Percentiles rank a stretch among this genome's conserved stretches.
Evolutionary conservation across 805 yeast species (phyloP).

Genomic region (Cyberlindnera suaveolens): DNA sequence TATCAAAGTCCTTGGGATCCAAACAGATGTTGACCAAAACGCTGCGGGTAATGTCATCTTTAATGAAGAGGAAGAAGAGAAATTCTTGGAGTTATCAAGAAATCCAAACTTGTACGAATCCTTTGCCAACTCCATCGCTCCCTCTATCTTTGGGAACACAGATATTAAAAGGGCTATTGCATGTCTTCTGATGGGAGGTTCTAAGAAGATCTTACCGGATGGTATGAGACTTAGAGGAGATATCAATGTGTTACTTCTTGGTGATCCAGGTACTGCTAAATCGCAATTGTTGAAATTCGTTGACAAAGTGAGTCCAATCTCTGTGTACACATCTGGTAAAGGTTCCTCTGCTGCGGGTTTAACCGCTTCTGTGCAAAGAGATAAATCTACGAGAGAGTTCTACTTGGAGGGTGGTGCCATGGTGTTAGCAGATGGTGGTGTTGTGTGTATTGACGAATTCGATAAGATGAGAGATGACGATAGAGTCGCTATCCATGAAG

Average conservation of each 20-base stretch:
- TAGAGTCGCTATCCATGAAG: slow-evolving; percentile 98
- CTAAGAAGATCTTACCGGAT: slow-evolving; percentile 87
- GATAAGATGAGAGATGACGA: slow-evolving; percentile 99
- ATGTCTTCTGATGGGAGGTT: slow-evolving; percentile 90
- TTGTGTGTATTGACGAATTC: slow-evolving; percentile 97
- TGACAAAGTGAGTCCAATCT: slow-evolving; percentile 89
- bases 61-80: slow-evolving; percentile 92
- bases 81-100: slow-evolving; percentile 73
- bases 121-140: slow-evolving; percentile 88
- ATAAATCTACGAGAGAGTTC: slow-evolving; percentile 80
- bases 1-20: slow-evolving; percentile 78
- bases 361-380: slow-evolving; percentile 96
- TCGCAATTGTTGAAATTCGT: slow-evolving; percentile 94
- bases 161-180: slow-evolving; percentile 94
- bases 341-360: slow-evolving; percentile 99
- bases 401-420: slow-evolving; percentile 98
- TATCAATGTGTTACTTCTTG: slow-evolving; percentile 84
- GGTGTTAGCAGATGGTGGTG: slow-evolving; percentile 99
- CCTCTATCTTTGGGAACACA: slow-evolving; percentile 88
- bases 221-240: slow-evolving; percentile 97
- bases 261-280: slow-evolving; percentile 99
- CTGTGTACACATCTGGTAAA: slow-evolving; percentile 96
- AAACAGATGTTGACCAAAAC: slow-evolving; percentile 72
- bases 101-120: slow-evolving; percentile 79
- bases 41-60: slow-evolving; percentile 56